Base-by-base conservation (phyloP, 2,329 filamentous ascomycete genomes). In the Microcyclospora pomicola region DNA sequence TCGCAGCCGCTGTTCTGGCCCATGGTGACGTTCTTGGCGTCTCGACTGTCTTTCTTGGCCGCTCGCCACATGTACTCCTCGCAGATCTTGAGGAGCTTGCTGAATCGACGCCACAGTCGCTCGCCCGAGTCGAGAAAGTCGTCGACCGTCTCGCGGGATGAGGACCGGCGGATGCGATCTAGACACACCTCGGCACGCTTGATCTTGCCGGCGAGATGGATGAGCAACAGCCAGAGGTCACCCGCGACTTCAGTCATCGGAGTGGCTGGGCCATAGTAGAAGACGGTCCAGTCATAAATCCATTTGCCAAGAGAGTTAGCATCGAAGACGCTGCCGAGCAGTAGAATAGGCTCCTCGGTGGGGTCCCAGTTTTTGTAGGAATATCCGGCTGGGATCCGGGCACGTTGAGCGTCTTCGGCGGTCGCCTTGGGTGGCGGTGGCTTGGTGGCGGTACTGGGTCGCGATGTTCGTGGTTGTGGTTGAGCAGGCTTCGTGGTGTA, bases 231-330 rank as follows among this genome's bases (percentile, higher is more conserved):
- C 91, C 91, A 98, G 38, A 98, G 71, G 54, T 96, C 87, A 49
- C 88, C 91, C 2, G 91, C 87, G 62, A 93, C 79, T 48, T 95
- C 86, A 37, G 86, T 76, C 55, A 95, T 83, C 36, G 86, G 83
- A 9, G 82, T 85, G 31, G 75, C 74, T 11, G 85, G 75, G 29
- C 84, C 84, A 49, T 92, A 79, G 59, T 81, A 79, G 66, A 84
- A 94, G 46, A 95, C 84, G 13, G 91, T 95, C 91, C 91, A 98
- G 70, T 96, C 91, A 63, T 94, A 98, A 56, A 98, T 92, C 91
- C 91, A 98, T 65, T 95, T 95, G 55, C 91, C 91, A 24, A 98
- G 72, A 16, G 85, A 94, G 71, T 96, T 95, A 55, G 88, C 84
- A 58, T 96, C 91, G 56, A 96, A 96, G 40, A 96, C 91, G 56